phyloP scores from a whole-genome alignment of 768 basidiomycete species.

The Lactifluus echinatus region DNA sequence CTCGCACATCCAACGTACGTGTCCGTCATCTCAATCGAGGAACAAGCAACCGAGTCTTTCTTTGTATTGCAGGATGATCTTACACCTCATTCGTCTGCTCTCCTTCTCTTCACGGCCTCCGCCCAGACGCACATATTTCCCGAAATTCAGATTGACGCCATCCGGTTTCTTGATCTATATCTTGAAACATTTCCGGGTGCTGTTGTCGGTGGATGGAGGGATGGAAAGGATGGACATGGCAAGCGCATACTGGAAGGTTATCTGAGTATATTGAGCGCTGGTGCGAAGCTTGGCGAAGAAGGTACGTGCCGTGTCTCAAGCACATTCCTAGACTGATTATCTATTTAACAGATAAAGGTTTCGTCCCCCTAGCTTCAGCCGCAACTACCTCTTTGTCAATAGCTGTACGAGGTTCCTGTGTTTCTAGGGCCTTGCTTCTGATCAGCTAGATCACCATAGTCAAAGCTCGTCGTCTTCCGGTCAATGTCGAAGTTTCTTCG shows the following conservation, averaged over 20 bases:
- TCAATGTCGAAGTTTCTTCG: conserved; percentile 65
- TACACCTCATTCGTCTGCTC: conserved; percentile 59
- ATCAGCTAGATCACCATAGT: conserved; percentile 34
- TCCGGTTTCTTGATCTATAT: conserved; percentile 69
- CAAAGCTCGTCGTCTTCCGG: conserved; percentile 66
- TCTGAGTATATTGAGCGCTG: conserved; percentile 65
- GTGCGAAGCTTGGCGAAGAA: conserved; percentile 49
- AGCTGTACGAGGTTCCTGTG: conserved; percentile 36
- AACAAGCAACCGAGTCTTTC: not conserved
- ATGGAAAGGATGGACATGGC: conserved; percentile 43
- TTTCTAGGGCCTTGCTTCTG: not conserved
- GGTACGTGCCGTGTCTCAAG: conserved; percentile 29
- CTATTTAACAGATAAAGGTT: conserved; percentile 27
- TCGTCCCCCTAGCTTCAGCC: conserved; percentile 44
- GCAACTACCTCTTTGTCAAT: conserved; percentile 58
- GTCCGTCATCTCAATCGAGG: not conserved
- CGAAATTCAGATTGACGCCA: conserved; percentile 85
- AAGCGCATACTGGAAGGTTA: conserved; percentile 69
- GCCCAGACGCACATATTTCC: conserved; percentile 94
- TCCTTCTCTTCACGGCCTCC: conserved; percentile 82
- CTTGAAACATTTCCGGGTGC: conserved; percentile 59
- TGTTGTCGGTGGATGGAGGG: conserved; percentile 62
- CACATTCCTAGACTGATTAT: not conserved
- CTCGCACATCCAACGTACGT: conserved; percentile 48
- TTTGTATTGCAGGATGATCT: conserved; percentile 48